phyloP scores from a whole-genome alignment of 2,329 filamentous ascomycete genomes.

The Fusarium irregulare region DNA sequence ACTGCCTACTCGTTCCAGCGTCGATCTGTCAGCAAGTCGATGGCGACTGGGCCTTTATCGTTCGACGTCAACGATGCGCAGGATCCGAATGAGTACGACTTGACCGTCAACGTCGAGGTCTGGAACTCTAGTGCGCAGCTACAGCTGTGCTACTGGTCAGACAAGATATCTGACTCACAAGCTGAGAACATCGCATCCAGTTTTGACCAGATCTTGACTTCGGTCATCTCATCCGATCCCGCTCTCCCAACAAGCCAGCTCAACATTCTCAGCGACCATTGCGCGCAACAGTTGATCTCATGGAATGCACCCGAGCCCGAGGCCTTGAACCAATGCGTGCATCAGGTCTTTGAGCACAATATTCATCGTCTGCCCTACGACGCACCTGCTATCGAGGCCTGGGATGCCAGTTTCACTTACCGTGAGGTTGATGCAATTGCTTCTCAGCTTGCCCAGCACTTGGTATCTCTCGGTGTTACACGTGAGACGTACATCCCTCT shows the following conservation, averaged over 20 bases:
- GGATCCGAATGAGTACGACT: slow-evolving; percentile 38
- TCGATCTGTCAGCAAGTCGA: slow-evolving; percentile 23
- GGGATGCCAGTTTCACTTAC: slow-evolving; percentile 56
- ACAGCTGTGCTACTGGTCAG: slow-evolving; percentile 41
- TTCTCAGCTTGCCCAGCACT: slow-evolving; percentile 48
- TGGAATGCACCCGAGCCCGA: slow-evolving; percentile 45
- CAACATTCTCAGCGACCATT: slow-evolving; percentile 17
- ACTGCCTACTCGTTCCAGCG: slow-evolving; percentile 42
- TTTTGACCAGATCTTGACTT: slow-evolving; percentile 32
- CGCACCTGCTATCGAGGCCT: slow-evolving; percentile 55
- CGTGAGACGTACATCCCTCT: slow-evolving; percentile 47
- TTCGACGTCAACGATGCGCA: slow-evolving; percentile 30
- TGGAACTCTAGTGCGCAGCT: slow-evolving; percentile 36
- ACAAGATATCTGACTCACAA: slow-evolving; percentile 36
- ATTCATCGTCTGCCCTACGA: slow-evolving; percentile 44
- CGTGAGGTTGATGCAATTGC: slow-evolving; percentile 45
- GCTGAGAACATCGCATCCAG: slow-evolving; percentile 35
- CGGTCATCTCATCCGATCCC: neutral
- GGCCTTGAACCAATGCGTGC: slow-evolving; percentile 49
- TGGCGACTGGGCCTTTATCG: slow-evolving; percentile 17
- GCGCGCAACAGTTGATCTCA: slow-evolving; percentile 21
- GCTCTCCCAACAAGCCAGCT: slow-evolving; percentile 31
- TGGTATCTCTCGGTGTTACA: slow-evolving; percentile 50
- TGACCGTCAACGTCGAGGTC: slow-evolving; percentile 40
- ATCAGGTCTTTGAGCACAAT: slow-evolving; percentile 55